Evolutionary conservation across 495 filamentous ascomycete species (phyloP).

Genomic region (Penicillium roqueforti): DNA sequence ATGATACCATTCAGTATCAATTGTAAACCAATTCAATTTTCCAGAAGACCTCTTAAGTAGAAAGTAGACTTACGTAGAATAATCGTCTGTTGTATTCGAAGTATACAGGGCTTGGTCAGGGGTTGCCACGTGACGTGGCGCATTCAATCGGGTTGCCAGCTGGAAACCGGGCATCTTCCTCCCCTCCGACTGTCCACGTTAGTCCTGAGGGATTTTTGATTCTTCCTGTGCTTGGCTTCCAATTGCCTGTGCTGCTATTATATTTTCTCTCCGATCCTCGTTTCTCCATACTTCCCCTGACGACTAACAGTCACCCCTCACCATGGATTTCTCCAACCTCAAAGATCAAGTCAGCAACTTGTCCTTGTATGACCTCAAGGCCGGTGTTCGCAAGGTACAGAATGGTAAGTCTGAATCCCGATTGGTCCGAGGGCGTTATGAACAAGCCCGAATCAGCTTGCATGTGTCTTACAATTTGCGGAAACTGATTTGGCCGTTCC

Average conservation of each 20-base stretch:
- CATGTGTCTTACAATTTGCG: constrained; percentile 4
- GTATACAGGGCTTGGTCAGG: constrained; percentile 26
- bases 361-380: constrained; percentile 95
- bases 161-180: constrained; percentile 27
- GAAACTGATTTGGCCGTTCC: constrained; percentile 17
- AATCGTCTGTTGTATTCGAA: neutral
- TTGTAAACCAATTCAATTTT: constrained; percentile 1
- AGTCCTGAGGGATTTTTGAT: constrained; percentile 20
- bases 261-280: neutral
- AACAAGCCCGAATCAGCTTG: constrained; percentile 12
- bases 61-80: neutral
- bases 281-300: constrained; percentile 12
- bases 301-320: constrained; percentile 22
- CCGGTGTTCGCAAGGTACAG: constrained; percentile 93
- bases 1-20: constrained; percentile 9
- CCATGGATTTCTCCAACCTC: constrained; percentile 82
- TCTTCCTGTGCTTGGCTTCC: constrained; percentile 12
- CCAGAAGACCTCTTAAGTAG: neutral
- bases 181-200: constrained; percentile 15
- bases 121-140: constrained; percentile 40
- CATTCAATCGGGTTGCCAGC: constrained; percentile 33
- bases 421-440: neutral
- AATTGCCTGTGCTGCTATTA: constrained; percentile 10
- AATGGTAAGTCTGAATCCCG: constrained; percentile 66
- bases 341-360: constrained; percentile 90